Conservation (phyloP, 2,329 filamentous ascomycete species). For the Dactylella cylindrospora region DNA sequence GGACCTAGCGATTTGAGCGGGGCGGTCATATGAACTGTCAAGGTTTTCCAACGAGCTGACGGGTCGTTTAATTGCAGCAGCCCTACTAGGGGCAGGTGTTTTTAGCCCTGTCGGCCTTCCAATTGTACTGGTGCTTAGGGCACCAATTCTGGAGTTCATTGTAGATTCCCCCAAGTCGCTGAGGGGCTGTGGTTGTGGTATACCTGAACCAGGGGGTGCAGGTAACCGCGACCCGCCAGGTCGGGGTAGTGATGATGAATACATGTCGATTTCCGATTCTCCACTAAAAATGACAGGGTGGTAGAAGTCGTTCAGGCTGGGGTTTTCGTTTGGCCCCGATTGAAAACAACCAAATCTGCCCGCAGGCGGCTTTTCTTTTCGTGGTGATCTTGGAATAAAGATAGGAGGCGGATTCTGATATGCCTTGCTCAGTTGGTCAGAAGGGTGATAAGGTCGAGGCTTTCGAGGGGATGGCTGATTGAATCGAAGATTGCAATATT, state of each 20-base stretch:
- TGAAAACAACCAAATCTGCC: too few species aligned
- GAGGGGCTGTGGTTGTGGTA: constrained; percentile 23
- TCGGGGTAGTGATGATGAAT: constrained; percentile 41
- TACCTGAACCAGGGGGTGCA: constrained; percentile 14
- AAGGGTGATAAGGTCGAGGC: too few species aligned
- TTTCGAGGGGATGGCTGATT: too few species aligned
- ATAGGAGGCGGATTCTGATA: constrained; percentile 27
- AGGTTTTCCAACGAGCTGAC: constrained; percentile 13
- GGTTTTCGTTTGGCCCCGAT: too few species aligned
- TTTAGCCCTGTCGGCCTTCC: constrained; percentile 28
- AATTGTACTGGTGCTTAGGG: constrained; percentile 6
- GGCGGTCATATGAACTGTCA: constrained; percentile 22
- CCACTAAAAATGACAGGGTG: too few species aligned
- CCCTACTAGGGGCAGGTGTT: constrained; percentile 4
- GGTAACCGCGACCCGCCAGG: constrained; percentile 44
- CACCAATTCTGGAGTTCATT: constrained; percentile 30
- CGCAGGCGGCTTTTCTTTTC: too few species aligned
- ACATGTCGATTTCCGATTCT: constrained; percentile 18
- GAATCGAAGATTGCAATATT: too few species aligned
- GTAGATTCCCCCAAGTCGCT: constrained; percentile 32
- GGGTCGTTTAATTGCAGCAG: constrained; percentile 10
- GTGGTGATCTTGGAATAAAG: constrained; percentile 10
- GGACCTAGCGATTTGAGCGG: constrained; percentile 33
- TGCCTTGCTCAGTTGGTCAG: constrained; percentile 8
- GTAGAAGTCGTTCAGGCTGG: constrained; percentile 29